Base-by-base conservation (phyloP, 257 asterid genomes). In the Nemophila menziesii region DNA sequence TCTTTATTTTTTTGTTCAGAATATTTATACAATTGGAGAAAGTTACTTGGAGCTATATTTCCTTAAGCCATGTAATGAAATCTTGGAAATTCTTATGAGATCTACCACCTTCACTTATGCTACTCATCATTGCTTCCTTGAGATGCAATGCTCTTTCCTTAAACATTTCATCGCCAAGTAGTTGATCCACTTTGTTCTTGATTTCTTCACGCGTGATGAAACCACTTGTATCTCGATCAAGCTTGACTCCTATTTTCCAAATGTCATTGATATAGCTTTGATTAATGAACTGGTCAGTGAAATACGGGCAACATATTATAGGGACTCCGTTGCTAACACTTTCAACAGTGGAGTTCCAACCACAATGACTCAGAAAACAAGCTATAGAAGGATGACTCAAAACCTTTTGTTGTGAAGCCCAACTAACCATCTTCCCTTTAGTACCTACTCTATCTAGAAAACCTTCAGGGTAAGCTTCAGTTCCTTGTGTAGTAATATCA, bases 311-410 rank as follows among this genome's bases (percentile, higher is more conserved):
- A 5, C 68, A 16, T 2, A 80, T 75, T 71, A 77, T 1, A 0
- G 93, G 93, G 44, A 70, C 58, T 0, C 93, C 93, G 0, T 74
- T 51, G 2, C 68, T 29, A 9, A 51, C 11, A 0, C 75, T 72
- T 43, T 84, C 95, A 18, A 55, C 70, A 0, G 84, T 72, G 11
- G 84, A 80, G 56, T 77, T 84, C 86, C 95, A 84, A 19, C 93
- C 93, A 16, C 93, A 77, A 5, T 84, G 93, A 11, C 82, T 54
- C 71, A 70, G 70, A 44, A 74, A 83, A 0, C 93, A 90, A 0
- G 92, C 93, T 0, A 77, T 52, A 0, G 76, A 66, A 21, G 72
- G 58, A 41, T 79, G 92, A 16, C 54, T 43, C 3, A 79, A 58
- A 16, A 84, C 86, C 51, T 50, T 65, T 50, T 63, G 6, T 39